A percentile compares a stretch with the other conserved stretches of the same genome.
These are phyloP conservation scores for Amanita pseudoporphyria DNA, from an alignment of 768 basidiomycete genomes.

Conservation along the genomic window DNA sequence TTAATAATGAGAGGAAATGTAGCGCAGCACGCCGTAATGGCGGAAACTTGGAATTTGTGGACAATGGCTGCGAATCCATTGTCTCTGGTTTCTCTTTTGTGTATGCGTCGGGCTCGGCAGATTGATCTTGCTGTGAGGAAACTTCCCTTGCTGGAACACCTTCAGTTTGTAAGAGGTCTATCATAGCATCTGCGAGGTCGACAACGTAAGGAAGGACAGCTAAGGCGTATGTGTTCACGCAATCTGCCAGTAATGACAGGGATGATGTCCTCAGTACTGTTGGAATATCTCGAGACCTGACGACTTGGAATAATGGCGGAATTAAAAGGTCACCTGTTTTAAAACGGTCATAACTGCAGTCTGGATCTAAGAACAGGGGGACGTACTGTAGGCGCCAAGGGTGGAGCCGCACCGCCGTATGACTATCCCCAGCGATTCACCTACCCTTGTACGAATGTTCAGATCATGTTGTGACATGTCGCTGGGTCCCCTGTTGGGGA, in stretches of 20 bases:
- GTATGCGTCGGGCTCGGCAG: background rate
- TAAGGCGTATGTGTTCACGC: conserved; percentile 51
- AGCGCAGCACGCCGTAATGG: conserved; percentile 78
- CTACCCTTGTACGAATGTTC: conserved; percentile 66
- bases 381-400: conserved; percentile 58
- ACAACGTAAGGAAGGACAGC: conserved; percentile 54
- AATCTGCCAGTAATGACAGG: conserved; percentile 60
- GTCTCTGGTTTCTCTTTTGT: conserved; percentile 15
- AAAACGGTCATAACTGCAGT: conserved; percentile 3
- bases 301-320: conserved; percentile 56
- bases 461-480: conserved; percentile 51
- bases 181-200: conserved; percentile 55
- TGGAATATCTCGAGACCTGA: conserved; percentile 54
- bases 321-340: conserved; percentile 57
- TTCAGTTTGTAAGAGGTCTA: conserved; percentile 72
- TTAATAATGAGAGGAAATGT: conserved; percentile 65
- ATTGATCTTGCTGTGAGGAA: background rate
- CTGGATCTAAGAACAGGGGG: background rate
- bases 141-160: conserved; percentile 22
- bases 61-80: conserved; percentile 52
- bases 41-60: conserved; percentile 57
- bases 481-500: conserved; percentile 39
- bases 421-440: conserved; percentile 77
- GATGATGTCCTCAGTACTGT: conserved; percentile 59
- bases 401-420: conserved; percentile 65